Conservation (phyloP, 805 yeast genomes). For the Saccharomycopsis capsularis region DNA sequence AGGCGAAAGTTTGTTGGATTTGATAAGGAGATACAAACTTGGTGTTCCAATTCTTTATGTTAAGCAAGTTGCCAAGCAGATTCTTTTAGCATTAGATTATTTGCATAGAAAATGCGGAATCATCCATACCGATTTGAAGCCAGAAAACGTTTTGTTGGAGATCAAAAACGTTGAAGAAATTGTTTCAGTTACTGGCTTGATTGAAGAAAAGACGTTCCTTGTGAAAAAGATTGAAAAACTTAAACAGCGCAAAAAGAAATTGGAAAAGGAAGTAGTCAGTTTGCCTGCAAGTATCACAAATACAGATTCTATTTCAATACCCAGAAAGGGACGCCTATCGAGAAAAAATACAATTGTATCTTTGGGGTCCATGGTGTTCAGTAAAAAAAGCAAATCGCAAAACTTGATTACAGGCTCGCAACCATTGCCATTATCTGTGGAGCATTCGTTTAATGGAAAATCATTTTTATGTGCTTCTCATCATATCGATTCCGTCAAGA, state of each 20-base stretch:
- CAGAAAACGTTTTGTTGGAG: constrained; percentile 58
- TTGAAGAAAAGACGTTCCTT: constrained; percentile 17
- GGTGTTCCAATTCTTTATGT: constrained; percentile 50
- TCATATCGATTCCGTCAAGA: no score
- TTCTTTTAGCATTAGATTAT: constrained; percentile 48
- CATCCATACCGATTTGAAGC: constrained; percentile 71
- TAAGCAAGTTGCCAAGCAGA: constrained; percentile 50
- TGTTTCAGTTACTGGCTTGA: constrained; percentile 35
- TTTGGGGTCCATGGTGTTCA: background rate
- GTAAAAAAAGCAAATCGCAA: constrained; percentile 8
- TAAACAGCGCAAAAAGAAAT: constrained; percentile 10
- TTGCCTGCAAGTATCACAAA: background rate
- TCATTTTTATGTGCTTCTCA: no score
- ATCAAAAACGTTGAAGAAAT: constrained; percentile 48
- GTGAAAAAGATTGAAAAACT: constrained; percentile 24
- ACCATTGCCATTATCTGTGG: constrained; percentile 83
- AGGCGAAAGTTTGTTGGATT: constrained; percentile 51
- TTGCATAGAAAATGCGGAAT: constrained; percentile 56
- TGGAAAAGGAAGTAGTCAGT: background rate
- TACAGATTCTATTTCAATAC: constrained; percentile 1
- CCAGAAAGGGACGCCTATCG: constrained; percentile 1
- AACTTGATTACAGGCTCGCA: constrained; percentile 77
- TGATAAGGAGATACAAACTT: constrained; percentile 40
- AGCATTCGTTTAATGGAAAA: constrained; percentile 26
- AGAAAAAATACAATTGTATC: background rate